Conservation (phyloP, 2,329 filamentous ascomycete genomes). For the Fusarium duplospermum region DNA sequence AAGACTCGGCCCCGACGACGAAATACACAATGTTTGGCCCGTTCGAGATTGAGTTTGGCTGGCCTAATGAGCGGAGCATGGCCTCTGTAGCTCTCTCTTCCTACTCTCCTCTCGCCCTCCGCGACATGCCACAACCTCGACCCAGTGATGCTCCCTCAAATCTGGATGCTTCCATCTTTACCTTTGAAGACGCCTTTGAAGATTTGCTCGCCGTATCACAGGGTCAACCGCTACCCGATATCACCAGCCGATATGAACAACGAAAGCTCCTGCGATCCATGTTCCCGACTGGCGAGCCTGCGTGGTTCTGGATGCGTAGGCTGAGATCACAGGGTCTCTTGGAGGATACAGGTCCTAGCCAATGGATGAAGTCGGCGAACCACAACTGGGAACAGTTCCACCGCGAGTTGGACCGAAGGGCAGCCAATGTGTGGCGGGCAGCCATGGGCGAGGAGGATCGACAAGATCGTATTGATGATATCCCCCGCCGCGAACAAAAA, state of each 20-base stretch:
- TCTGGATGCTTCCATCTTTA: slow-evolving; percentile 55
- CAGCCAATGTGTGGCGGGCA: slow-evolving; percentile 45
- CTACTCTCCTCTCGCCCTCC: slow-evolving; percentile 52
- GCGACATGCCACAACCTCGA: slow-evolving; percentile 58
- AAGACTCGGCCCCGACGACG: neutral
- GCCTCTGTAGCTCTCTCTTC: slow-evolving; percentile 40
- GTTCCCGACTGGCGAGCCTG: slow-evolving; percentile 55
- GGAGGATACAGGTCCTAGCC: slow-evolving; percentile 43
- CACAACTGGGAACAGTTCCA: slow-evolving; percentile 47
- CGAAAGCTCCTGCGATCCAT: slow-evolving; percentile 52
- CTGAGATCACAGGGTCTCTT: slow-evolving; percentile 54
- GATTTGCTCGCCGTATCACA: slow-evolving; percentile 64
- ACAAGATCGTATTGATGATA: slow-evolving; percentile 15
- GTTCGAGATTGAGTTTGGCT: slow-evolving; percentile 31
- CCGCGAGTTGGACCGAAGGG: slow-evolving; percentile 45
- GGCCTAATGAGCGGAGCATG: slow-evolving; percentile 33
- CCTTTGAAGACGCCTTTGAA: slow-evolving; percentile 69
- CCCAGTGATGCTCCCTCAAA: slow-evolving; percentile 57
- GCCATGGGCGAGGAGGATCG: slow-evolving; percentile 25
- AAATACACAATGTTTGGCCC: slow-evolving; percentile 36
- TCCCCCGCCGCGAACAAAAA: slow-evolving; percentile 20
- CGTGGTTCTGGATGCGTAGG: slow-evolving; percentile 55
- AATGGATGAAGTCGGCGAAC: slow-evolving; percentile 24
- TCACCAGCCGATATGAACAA: slow-evolving; percentile 50
- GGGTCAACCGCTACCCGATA: slow-evolving; percentile 55